phyloP scores from a whole-genome alignment of 2,329 filamentous ascomycete genomes.

The Colletotrichum siamense region DNA sequence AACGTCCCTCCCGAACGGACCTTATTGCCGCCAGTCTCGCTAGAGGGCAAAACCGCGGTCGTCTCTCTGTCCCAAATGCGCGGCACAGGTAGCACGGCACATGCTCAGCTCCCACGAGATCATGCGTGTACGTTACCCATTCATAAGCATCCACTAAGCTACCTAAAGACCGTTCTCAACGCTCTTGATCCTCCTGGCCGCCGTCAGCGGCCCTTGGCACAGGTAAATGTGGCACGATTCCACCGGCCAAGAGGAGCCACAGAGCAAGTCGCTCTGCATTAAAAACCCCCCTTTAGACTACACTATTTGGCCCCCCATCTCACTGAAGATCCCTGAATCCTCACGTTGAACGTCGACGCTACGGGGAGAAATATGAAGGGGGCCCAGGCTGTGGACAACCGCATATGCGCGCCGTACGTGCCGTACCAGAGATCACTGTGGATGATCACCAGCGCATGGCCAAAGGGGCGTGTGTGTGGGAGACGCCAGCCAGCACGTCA shows the following conservation, averaged over 20 bases:
- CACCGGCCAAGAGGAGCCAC: neutral
- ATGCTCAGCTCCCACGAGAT: neutral
- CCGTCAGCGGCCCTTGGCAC: neutral
- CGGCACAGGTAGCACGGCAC: neutral
- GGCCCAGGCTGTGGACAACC: neutral
- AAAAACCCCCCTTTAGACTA: neutral
- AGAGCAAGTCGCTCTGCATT: neutral
- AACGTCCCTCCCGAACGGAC: neutral
- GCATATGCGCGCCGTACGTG: conserved; percentile 18
- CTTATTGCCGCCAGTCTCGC: neutral
- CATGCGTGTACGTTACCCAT: neutral
- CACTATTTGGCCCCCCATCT: conserved; percentile 7
- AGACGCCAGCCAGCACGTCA: conserved; percentile 12
- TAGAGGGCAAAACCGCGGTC: neutral
- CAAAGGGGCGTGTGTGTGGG: neutral
- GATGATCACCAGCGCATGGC: conserved; percentile 19
- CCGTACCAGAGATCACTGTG: conserved; percentile 22
- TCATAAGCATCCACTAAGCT: neutral
- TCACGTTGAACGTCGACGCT: neutral
- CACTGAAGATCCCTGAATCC: conserved; percentile 5
- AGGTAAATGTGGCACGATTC: conserved; percentile 3
- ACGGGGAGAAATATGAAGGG: neutral
- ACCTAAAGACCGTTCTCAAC: neutral
- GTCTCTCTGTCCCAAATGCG: neutral
- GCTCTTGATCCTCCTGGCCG: neutral